Base-by-base conservation (phyloP, 2,329 filamentous ascomycete species). In the Xylaria sp. region DNA sequence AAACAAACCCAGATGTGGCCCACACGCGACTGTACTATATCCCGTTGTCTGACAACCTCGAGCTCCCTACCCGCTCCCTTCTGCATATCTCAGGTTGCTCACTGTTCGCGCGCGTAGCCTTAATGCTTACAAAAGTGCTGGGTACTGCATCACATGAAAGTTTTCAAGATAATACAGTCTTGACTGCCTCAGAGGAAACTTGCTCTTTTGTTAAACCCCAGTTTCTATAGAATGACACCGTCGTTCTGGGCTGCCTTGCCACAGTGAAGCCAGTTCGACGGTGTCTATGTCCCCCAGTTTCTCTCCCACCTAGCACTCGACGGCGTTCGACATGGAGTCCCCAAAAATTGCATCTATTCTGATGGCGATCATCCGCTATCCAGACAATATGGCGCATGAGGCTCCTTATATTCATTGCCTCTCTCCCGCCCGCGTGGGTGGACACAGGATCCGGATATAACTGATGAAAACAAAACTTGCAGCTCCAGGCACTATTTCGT, bases 131-230 rank as follows among this genome's bases (percentile, higher is more conserved):
- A n/a, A 18, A 11, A 42, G 34, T 48, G 57, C 44, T 37, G 62
- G 55, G 37, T 64, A 60, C 54, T 64, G 60, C 62, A 64, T 62
- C n/a, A 64, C 55, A 47, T 64, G 54, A 42, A 64, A 64, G 11
- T 64, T 18, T 58, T 64, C 6, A 60, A 60, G n/a, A 62, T 64
- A 10, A 53, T 47, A 50, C 48, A 60, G 13, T 23, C 58, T 39
- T 44, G 58, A 23, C 62, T 60, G 47, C 62, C 62, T 60, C 62
- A 62, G 60, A 62, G 62, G 58, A 64, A 64, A 54, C 62, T 54
- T 13, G 62, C 44, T 52, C 62, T 62, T 48, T 57, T 58, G 42
- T 48, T 49, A 44, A 62, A 62, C 9, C 60, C 60, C 19, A 64
- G 51, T 51, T 57, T 64, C 10, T 52, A 37, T 62, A 64, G 55